These are phyloP conservation scores for Neobulgaria alba DNA, from an alignment of 2,329 filamentous ascomycete species.

Conservation along the genomic window DNA sequence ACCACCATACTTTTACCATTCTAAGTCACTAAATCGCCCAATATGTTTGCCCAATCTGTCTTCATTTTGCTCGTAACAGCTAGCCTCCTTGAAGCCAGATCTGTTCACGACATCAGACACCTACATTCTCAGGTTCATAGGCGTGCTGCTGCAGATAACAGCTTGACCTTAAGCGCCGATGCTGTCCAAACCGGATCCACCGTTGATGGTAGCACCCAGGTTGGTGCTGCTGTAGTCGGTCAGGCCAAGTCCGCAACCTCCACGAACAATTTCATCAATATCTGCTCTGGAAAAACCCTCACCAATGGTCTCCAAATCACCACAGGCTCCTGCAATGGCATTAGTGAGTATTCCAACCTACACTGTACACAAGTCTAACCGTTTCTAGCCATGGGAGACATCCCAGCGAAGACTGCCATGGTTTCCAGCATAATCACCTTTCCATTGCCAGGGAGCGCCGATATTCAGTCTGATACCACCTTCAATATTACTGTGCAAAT, in stretches of 20 bases:
- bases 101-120: constrained; percentile 13
- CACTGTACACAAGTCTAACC: constrained; percentile 5
- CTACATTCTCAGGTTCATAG: constrained; percentile 7
- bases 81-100: constrained; percentile 15
- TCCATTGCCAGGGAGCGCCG: constrained; percentile 14
- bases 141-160: constrained; percentile 4
- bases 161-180: constrained; percentile 15
- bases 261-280: constrained; percentile 29
- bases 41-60: constrained; percentile 21
- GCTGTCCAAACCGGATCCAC: constrained; percentile 26
- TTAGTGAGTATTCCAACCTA: constrained; percentile 21
- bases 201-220: constrained; percentile 19
- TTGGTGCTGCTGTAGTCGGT: constrained; percentile 18
- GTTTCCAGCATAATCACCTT: constrained; percentile 25
- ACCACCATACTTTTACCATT: constrained; percentile 5
- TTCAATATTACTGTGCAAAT: constrained; percentile 30
- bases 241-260: constrained; percentile 24
- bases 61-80: constrained; percentile 20
- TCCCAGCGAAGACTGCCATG: constrained; percentile 27
- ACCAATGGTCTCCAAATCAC: constrained; percentile 53
- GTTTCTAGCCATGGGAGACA: constrained; percentile 29
- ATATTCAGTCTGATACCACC: background rate
- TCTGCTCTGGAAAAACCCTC: constrained; percentile 32
- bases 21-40: constrained; percentile 2
- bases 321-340: constrained; percentile 51